These are phyloP conservation scores for Torulaspora indica DNA, from an alignment of 805 yeast genomes.

Conservation along the genomic window DNA sequence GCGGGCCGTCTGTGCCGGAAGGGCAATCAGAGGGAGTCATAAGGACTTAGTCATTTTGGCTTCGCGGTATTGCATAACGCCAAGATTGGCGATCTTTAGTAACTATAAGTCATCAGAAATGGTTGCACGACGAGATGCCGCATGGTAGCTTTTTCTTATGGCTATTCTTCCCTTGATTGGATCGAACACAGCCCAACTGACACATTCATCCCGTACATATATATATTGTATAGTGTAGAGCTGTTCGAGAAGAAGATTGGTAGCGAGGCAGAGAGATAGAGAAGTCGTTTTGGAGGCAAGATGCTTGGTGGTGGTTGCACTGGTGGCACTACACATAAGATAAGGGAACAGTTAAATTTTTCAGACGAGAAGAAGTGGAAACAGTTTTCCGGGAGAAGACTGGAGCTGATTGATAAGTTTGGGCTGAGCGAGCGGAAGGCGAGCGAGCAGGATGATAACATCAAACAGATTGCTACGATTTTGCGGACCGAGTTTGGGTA, in stretches of 20 bases:
- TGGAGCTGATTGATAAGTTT: constrained; percentile 80
- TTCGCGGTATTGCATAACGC: not conserved
- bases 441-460: constrained; percentile 84
- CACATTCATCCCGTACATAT: too few species aligned
- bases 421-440: constrained; percentile 66
- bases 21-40: not conserved
- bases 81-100: too few species aligned
- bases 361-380: constrained; percentile 84
- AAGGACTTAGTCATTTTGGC: not conserved
- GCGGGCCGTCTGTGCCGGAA: not conserved
- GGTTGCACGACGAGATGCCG: too few species aligned
- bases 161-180: too few species aligned
- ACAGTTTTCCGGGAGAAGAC: constrained; percentile 79
- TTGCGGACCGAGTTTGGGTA: constrained; percentile 75
- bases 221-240: too few species aligned
- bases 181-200: too few species aligned
- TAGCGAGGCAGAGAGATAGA: not conserved
- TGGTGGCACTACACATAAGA: constrained; percentile 41
- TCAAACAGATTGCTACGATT: constrained; percentile 69
- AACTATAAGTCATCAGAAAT: too few species aligned
- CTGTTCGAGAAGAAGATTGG: not conserved
- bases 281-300: too few species aligned
- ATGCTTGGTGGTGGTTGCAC: constrained; percentile 1
- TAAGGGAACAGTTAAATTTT: constrained; percentile 57
- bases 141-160: too few species aligned